phyloP scores from a whole-genome alignment of 2,329 filamentous ascomycete genomes.

The Xylaria sp. region DNA sequence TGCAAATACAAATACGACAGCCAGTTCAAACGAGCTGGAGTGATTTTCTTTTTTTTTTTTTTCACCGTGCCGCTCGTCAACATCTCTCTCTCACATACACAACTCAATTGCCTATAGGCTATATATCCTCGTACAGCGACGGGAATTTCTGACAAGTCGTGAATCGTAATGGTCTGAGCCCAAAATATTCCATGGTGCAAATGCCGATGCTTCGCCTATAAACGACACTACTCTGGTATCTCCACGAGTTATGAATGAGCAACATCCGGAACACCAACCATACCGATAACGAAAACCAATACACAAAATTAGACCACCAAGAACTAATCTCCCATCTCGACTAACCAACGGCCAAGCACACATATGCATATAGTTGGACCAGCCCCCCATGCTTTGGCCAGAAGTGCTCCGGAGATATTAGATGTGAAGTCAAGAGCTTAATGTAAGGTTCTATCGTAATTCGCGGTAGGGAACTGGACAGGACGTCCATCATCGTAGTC shows the following conservation, averaged over 20 bases:
- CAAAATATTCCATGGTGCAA: constrained; percentile 23
- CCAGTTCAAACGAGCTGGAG: constrained; percentile 14
- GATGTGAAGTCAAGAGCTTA: constrained; percentile 31
- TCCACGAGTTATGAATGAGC: constrained; percentile 34
- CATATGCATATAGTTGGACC: constrained; percentile 23
- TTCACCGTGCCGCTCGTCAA: constrained; percentile 12
- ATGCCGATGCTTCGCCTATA: constrained; percentile 37
- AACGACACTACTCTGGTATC: constrained; percentile 43
- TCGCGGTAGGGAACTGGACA: constrained; percentile 65
- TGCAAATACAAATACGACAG: constrained; percentile 19
- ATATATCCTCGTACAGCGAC: constrained; percentile 26
- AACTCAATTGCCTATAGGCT: constrained; percentile 17
- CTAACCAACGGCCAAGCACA: constrained; percentile 26
- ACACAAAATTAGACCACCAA: constrained; percentile 27
- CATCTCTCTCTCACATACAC: constrained; percentile 1
- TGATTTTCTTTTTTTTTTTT: constrained; percentile 2
- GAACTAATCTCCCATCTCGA: constrained; percentile 22
- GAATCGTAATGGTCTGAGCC: constrained; percentile 27
- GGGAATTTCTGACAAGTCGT: constrained; percentile 14
- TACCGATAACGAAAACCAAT: constrained; percentile 29
- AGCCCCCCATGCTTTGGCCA: constrained; percentile 15
- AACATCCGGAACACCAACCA: constrained; percentile 40
- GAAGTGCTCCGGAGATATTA: neutral
- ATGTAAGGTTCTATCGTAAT: constrained; percentile 65
- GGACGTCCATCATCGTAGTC: constrained; percentile 60